Evolutionary conservation across 192 early-diverging fungal species (phyloP), one percentile per base, ranked within the genome.

Genomic region (Entomortierella lignicola): DNA sequence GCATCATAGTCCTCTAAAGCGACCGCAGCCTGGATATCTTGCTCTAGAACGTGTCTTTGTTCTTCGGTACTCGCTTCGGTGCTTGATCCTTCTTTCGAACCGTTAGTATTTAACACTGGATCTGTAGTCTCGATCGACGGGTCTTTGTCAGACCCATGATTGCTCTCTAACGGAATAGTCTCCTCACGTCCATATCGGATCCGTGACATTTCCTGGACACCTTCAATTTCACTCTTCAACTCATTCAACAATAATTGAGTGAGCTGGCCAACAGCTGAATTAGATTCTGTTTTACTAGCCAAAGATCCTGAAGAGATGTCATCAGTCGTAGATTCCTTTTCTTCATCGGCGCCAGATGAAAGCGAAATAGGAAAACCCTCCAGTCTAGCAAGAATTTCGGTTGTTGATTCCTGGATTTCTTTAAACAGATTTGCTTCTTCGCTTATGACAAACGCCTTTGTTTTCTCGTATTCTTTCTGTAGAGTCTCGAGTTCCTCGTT

Each of bases 1-100:
- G 47, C 26, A 17, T 69, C 63, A 50, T 79, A 79, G 50, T 70
- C 68, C n/a, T 79, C 75, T 34, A 70, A 62, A 0, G 63, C 75
- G 18, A 79, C 75, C 7, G 75, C 75, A 58, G 75, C 68, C 18
- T 79, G 56, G 47, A 79, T 79, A 13, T 69, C 61, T 27, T 63
- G 54, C 15, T 79, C 75, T 8, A 79, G 41, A 29, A 4, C 29
- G 11, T 58, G 52, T 11, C 43, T 55, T 25, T 66, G 63, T 13
- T 69, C 50, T 30, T 65, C 50, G 8, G 27, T 26, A 15, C 31
- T 39, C 31, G 26, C 30, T 5, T 31, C 41, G 13, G 25, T 17
- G 34, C 34, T 37, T 10, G 10, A 10, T 37, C 34, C 34, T 17
- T 48, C 54, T 15, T 8, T 53, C 15, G 44, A 12, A 20, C 44